These are phyloP conservation scores for Ustulina deusta DNA, from an alignment of 2,329 filamentous ascomycete species.

Conservation along the genomic window DNA sequence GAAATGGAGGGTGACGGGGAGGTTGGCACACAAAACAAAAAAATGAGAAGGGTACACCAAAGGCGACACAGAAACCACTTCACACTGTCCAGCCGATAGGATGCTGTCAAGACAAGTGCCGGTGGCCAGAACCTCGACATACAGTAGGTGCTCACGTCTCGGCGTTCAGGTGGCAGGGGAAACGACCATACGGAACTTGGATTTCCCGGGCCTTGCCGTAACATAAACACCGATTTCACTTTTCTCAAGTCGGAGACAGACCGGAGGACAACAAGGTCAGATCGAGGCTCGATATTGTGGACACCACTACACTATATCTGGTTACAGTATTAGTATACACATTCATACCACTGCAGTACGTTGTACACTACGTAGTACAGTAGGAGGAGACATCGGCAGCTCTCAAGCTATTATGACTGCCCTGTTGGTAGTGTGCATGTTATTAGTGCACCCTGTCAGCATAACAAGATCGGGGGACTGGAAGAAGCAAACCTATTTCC, in stretches of 20 bases:
- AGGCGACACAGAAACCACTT: constrained; percentile 36
- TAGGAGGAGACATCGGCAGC: constrained; percentile 6
- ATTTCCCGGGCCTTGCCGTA: constrained; percentile 36
- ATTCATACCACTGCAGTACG: constrained; percentile 1
- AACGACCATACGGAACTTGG: constrained; percentile 27
- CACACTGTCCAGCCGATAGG: constrained; percentile 35
- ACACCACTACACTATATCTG: constrained; percentile 5
- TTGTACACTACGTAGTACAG: constrained; percentile 24
- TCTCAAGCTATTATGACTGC: constrained; percentile 1
- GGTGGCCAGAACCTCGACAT: constrained; percentile 34
- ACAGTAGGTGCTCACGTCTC: constrained; percentile 18
- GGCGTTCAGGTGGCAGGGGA: constrained; percentile 27
- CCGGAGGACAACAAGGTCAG: constrained; percentile 24
- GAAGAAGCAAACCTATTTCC: constrained; percentile 34
- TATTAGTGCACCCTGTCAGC: constrained; percentile 24
- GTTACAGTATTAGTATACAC: constrained; percentile 3
- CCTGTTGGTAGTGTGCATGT: constrained; percentile 32
- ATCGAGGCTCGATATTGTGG: constrained; percentile 21
- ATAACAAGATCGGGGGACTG: constrained; percentile 34
- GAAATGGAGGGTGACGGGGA: constrained; percentile 48
- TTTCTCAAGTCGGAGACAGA: constrained; percentile 36
- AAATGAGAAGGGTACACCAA: constrained; percentile 41
- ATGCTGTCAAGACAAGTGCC: constrained; percentile 42
- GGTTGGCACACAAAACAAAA: constrained; percentile 46
- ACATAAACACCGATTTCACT: constrained; percentile 34